Base-by-base conservation (phyloP, 2,329 filamentous ascomycete genomes). In the Colletotrichum sp. region DNA sequence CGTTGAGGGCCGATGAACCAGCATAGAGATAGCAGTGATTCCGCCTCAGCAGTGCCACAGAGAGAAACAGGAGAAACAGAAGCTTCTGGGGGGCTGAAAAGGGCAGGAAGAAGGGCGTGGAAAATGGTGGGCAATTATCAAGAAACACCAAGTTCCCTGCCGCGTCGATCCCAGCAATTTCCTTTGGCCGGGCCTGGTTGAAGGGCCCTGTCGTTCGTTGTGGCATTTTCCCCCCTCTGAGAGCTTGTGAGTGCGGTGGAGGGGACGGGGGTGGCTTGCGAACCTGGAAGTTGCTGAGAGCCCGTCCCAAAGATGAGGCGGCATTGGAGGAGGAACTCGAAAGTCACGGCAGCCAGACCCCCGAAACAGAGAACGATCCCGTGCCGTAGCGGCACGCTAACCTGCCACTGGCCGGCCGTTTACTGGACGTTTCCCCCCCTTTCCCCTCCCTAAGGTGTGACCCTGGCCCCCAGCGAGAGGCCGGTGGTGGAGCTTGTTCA, bases 131-230 rank as follows among this genome's bases (percentile, higher is more conserved):
- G 70, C 65, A 75, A 75, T 75, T 28, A 73, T 52, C 71, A 68
- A 69, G 70, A 65, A 73, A 75, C 73, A 75, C 38, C n/a, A 67
- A 38, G 32, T 73, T 68, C 73, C 73, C 58, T 75, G 64, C 43
- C 36, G 21, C 32, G 73, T 65, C 73, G 73, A 74, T 75, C 73
- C 64, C 70, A 73, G 70, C 48, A 72, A 75, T 73, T 73, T 75
- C 71, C 70, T 73, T 48, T 65, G 64, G 30, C 63, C 58, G 24
- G 52, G 58, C 61, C 67, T 71, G 30, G 36, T 24, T 30, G 18
- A 52, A 30, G 68, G 24, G 34, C 58, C 70, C 64, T 73, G 73
- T 73, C 43, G 43, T 48, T 26, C 43, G 57, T 58, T n/a, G 36
- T 73, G 55, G 63, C 69, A 60, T 68, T 43, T 38, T 6, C 36